Base-by-base conservation (phyloP, 2,329 filamentous ascomycete genomes). In the Metarhizium brunneum region DNA sequence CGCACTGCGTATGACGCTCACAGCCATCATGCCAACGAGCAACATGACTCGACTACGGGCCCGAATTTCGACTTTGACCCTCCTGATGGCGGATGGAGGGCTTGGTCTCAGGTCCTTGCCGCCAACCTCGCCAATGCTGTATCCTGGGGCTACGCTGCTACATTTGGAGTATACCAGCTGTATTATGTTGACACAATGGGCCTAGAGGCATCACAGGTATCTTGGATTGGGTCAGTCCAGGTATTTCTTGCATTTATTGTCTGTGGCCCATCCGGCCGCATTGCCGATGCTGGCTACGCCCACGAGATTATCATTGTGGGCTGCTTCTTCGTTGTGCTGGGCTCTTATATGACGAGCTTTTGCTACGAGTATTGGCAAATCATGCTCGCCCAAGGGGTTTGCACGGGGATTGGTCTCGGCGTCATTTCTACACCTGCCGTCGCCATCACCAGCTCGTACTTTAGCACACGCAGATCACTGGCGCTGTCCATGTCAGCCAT, bases 391-490 rank as follows among this genome's bases (percentile, higher is more conserved):
- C 81, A 83, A 63, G 81, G 80, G 16, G 54, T 81, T 36, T 76
- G 76, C 57, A 69, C 73, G 3, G 79, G 78, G 1, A 58, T 80
- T 7, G 82, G 81, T 3, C 72, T 78, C 40, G 83, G 82, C 14
- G 73, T 79, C 54, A 69, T 83, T 40, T 85, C 82, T 65, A 76
- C 83, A 57, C 79, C 83, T 2, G 75, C 78, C 30, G 74, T 86
- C 32, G 79, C 82, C 18, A 76, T 87, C 47, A 70, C 86, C 11
- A 78, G 81, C 14, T 80, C 82, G 35, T 86, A 85, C 63, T 88
- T 88, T 64, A 73, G 73, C 48, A 73, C 72, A 50, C 77, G 73
- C 59, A 74, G 81, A 56, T 76, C 77, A 0, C 68, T 88, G 25
- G 83, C 81, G 6, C 77, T 86, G 49, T 82, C 83, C 2, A 63